Evolutionary conservation across 2,329 filamentous ascomycete species (phyloP).

Genomic region (Ascochyta lentis): DNA sequence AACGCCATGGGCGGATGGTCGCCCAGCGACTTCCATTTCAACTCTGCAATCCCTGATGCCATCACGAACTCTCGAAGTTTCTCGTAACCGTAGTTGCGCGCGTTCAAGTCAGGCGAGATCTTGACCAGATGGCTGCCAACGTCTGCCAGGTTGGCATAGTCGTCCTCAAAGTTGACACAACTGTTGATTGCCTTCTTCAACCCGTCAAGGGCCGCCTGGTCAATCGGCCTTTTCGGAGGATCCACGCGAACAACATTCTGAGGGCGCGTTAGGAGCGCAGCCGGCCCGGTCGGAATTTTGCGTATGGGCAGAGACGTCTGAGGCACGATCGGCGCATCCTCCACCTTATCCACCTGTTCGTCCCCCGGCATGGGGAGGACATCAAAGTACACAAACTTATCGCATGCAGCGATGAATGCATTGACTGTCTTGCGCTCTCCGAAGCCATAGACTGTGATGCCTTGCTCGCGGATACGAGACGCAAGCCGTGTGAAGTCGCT

Average conservation of each 20-base stretch:
- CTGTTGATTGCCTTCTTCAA: conserved; percentile 10
- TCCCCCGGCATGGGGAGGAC: not conserved
- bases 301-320: not conserved
- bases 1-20: not conserved
- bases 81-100: conserved; percentile 37
- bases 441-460: conserved; percentile 43
- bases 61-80: conserved; percentile 20
- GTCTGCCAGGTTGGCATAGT: conserved; percentile 34
- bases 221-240: conserved; percentile 9
- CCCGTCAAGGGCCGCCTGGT: conserved; percentile 22
- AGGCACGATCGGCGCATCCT: not conserved
- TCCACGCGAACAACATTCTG: not conserved
- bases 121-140: conserved; percentile 30
- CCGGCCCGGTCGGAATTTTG: not conserved
- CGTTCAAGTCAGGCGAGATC: conserved; percentile 32
- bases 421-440: conserved; percentile 37
- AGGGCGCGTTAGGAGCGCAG: not conserved
- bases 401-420: conserved; percentile 38
- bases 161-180: conserved; percentile 20
- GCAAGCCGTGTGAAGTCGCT: conserved; percentile 47
- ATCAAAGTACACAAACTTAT: conserved; percentile 35
- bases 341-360: not conserved
- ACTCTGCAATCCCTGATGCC: conserved; percentile 19
- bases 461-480: conserved; percentile 45
- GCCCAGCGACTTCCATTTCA: conserved; percentile 8